A percentile compares a stretch with the other conserved stretches of the same genome.
Conservation (phyloP, 768 basidiomycete species). For the Lactifluus rugatus region DNA sequence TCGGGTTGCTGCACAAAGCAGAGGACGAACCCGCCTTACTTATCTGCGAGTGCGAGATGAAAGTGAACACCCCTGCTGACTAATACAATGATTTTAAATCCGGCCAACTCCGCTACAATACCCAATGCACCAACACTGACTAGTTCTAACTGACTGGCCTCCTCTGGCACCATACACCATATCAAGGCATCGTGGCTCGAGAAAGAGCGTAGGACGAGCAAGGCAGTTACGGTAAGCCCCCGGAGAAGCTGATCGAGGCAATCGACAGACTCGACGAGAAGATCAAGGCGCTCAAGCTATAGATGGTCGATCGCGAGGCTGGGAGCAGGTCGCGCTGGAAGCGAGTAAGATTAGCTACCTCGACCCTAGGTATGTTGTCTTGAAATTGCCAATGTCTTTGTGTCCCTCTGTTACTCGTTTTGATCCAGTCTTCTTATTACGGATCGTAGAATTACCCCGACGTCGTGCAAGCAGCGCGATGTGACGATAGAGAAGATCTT, state of each 20-base stretch:
- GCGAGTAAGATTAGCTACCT: slow-evolving; percentile 99
- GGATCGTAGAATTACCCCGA: slow-evolving; percentile 70
- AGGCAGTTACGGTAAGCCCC: slow-evolving; percentile 52
- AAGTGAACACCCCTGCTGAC: too few species aligned
- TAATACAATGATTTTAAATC: too few species aligned
- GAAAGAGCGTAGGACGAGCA: slow-evolving; percentile 73
- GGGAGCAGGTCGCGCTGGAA: slow-evolving; percentile 85
- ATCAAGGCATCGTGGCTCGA: too few species aligned
- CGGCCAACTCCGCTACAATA: too few species aligned
- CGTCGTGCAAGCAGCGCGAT: slow-evolving; percentile 87
- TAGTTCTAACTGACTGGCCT: too few species aligned
- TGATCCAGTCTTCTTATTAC: background rate
- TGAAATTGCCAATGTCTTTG: background rate
- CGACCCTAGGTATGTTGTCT: slow-evolving; percentile 58
- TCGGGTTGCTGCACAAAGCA: too few species aligned
- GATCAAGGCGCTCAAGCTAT: slow-evolving; percentile 77
- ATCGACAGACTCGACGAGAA: slow-evolving; percentile 80
- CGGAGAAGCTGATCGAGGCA: slow-evolving; percentile 70
- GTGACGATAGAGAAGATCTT: slow-evolving; percentile 92
- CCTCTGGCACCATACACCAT: too few species aligned
- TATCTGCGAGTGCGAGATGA: too few species aligned
- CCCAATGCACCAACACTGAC: too few species aligned
- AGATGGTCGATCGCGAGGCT: slow-evolving; percentile 86
- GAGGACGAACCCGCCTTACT: too few species aligned
- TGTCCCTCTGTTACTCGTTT: background rate